phyloP scores from a whole-genome alignment of 768 basidiomycete species.

The Podaxis mareebaensis region DNA sequence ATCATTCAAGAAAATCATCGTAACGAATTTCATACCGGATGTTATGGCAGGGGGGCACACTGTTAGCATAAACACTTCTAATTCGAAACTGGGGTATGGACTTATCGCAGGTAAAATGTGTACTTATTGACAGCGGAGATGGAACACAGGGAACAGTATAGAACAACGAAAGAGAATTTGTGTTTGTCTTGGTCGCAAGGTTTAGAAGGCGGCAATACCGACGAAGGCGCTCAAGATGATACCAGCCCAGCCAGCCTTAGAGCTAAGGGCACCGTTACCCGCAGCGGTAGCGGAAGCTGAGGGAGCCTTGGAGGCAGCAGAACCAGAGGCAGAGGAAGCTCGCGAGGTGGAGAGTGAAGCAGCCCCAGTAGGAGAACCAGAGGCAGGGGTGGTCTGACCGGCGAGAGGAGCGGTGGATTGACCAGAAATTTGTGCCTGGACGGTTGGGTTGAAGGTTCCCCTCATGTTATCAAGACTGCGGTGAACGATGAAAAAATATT shows the following conservation, averaged over 20 bases:
- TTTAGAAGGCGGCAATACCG: conserved; percentile 39
- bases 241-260: conserved; percentile 33
- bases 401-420: conserved; percentile 58
- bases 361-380: conserved; percentile 24
- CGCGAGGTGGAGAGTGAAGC: conserved; percentile 22
- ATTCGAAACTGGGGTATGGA: no score
- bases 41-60: neutral
- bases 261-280: conserved; percentile 24
- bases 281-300: conserved; percentile 20
- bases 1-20: neutral
- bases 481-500: neutral
- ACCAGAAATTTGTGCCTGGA: conserved; percentile 61
- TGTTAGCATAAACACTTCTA: neutral
- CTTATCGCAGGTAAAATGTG: neutral
- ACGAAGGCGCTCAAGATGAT: conserved; percentile 35
- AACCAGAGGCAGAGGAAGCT: conserved; percentile 19
- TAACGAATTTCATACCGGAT: neutral
- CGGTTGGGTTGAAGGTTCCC: conserved; percentile 60
- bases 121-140: neutral
- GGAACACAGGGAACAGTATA: neutral
- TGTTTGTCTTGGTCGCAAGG: neutral
- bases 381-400: conserved; percentile 30
- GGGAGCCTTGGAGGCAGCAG: conserved; percentile 18
- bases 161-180: neutral
- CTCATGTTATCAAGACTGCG: conserved; percentile 67